These are phyloP conservation scores for Penicillium dipodomyicola DNA, from an alignment of 495 filamentous ascomycete species.

Conservation along the genomic window DNA sequence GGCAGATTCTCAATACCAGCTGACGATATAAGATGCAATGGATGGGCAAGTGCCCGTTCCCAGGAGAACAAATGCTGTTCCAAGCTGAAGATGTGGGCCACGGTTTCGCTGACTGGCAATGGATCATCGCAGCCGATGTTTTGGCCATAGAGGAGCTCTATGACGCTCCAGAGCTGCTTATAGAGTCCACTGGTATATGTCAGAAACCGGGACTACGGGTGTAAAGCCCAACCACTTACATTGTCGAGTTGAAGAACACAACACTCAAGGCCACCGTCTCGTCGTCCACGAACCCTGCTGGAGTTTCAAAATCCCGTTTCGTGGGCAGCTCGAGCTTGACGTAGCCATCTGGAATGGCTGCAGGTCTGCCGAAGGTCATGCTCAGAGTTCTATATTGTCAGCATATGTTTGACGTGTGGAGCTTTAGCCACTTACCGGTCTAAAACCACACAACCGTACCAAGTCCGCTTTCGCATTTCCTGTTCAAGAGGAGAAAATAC, in stretches of 20 bases:
- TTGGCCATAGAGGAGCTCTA: constrained; percentile 40
- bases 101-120: constrained; percentile 13
- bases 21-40: constrained; percentile 13
- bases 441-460: constrained; percentile 48
- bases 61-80: constrained; percentile 22
- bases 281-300: constrained; percentile 15
- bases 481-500: constrained; percentile 35
- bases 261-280: constrained; percentile 19
- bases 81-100: constrained; percentile 18
- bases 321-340: constrained; percentile 39
- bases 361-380: constrained; percentile 48
- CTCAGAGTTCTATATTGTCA: constrained; percentile 36
- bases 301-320: constrained; percentile 23
- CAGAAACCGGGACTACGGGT: background rate
- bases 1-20: background rate
- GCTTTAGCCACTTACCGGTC: constrained; percentile 30
- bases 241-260: constrained; percentile 39
- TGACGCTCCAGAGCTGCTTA: constrained; percentile 29
- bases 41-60: constrained; percentile 16
- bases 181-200: constrained; percentile 19
- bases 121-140: constrained; percentile 36
- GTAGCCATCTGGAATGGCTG: constrained; percentile 39
- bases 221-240: constrained; percentile 22
- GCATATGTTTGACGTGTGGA: background rate
- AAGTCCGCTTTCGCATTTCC: constrained; percentile 44